A percentile compares a stretch with the other conserved stretches of the same genome.
phyloP scores from a whole-genome alignment of 2,329 filamentous ascomycete species.

The Hypoxylon sp. region DNA sequence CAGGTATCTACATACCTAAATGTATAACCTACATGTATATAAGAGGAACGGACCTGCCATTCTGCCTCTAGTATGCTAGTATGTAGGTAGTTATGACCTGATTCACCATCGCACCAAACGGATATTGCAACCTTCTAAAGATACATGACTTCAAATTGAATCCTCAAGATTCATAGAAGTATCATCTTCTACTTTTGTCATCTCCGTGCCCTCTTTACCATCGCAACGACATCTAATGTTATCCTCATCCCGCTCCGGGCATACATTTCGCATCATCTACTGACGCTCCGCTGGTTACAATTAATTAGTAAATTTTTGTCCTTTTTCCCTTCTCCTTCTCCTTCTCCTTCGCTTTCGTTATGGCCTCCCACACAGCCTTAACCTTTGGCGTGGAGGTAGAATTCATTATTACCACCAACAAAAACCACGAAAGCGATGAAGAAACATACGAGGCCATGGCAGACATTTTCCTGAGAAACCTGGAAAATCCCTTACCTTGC shows the following conservation, averaged over 20 bases:
- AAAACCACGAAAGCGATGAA: background rate
- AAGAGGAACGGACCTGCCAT: background rate
- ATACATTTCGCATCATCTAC: constrained; percentile 5
- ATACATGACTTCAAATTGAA: background rate
- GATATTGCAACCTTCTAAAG: background rate
- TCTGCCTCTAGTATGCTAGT: background rate
- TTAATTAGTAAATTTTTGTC: constrained; percentile 2
- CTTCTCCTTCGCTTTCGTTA: constrained; percentile 1
- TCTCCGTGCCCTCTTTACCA: background rate
- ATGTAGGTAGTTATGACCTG: background rate
- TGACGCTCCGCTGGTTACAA: background rate
- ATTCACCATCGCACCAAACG: background rate
- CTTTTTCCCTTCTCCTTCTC: no score
- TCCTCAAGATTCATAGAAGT: background rate
- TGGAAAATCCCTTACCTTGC: constrained; percentile 12
- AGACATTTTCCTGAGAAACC: constrained; percentile 17
- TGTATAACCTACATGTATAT: no score
- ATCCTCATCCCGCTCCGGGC: background rate
- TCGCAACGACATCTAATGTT: background rate
- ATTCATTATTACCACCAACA: constrained; percentile 4
- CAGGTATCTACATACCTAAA: no score
- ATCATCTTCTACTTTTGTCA: background rate
- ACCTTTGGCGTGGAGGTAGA: constrained; percentile 26
- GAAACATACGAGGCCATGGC: constrained; percentile 16
- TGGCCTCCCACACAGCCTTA: constrained; percentile 4